A percentile compares a stretch with the other conserved stretches of the same genome.
These are phyloP conservation scores for Apostasia shenzhenica DNA, from an alignment of 106 monocot species.

Conservation along the genomic window DNA sequence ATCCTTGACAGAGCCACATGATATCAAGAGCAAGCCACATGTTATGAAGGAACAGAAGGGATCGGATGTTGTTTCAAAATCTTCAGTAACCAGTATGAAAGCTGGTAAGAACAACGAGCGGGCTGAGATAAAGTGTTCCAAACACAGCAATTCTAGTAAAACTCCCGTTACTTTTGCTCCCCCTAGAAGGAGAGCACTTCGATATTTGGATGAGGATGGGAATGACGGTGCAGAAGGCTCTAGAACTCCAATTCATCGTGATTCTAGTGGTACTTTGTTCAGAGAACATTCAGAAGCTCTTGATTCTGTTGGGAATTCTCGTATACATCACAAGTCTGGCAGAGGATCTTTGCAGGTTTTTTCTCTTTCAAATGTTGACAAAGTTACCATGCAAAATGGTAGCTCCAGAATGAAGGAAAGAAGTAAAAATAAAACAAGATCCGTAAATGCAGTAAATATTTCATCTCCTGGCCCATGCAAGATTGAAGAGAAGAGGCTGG, in stretches of 20 bases:
- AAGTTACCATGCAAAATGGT: slow-evolving; percentile 15
- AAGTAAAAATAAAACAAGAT: slow-evolving; percentile 7
- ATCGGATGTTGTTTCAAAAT: slow-evolving; percentile 1
- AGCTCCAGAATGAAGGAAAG: slow-evolving; percentile 23
- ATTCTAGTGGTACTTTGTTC: slow-evolving; percentile 15
- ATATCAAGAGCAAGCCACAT: not conserved
- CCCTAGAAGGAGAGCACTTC: slow-evolving; percentile 48
- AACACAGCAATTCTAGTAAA: not conserved
- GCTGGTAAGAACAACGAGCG: slow-evolving; percentile 1
- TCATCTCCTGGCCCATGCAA: slow-evolving; percentile 13
- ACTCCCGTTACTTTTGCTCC: slow-evolving; percentile 11
- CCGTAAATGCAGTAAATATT: not conserved
- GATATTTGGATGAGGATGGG: slow-evolving; percentile 42
- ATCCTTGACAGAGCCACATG: slow-evolving; percentile 9
- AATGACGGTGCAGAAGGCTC: slow-evolving; percentile 44
- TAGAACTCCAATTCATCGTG: slow-evolving; percentile 55
- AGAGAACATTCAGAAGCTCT: slow-evolving; percentile 16
- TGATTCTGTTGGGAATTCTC: slow-evolving; percentile 7
- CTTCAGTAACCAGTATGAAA: not conserved
- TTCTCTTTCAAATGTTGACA: slow-evolving; percentile 12
- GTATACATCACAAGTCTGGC: not conserved
- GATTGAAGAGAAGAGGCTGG: slow-evolving; percentile 15
- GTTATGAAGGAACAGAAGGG: not conserved
- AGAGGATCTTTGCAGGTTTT: not conserved
- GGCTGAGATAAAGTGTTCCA: not conserved